Percentiles rank a stretch among this genome's conserved stretches.
Evolutionary conservation across 2,329 filamentous ascomycete species (phyloP).

Genomic region (Pseudogymnoascus sp.): DNA sequence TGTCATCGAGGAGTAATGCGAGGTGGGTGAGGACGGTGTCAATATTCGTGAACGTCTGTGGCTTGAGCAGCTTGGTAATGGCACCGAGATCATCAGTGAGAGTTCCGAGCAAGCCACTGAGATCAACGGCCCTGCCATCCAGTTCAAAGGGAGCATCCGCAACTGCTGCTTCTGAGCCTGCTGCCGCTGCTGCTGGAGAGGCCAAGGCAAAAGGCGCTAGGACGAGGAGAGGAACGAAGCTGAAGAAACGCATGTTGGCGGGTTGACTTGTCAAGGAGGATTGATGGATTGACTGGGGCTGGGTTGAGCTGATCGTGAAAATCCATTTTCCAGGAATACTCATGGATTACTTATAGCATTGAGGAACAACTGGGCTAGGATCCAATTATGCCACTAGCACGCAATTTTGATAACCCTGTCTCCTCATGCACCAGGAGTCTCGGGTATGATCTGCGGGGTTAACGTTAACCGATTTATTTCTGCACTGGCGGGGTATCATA

Average conservation of each 20-base stretch:
- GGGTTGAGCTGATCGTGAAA: slow-evolving; percentile 1
- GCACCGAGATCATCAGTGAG: neutral
- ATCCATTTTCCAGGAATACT: neutral
- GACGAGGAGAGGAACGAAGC: neutral
- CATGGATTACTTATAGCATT: neutral
- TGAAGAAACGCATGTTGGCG: slow-evolving; percentile 1
- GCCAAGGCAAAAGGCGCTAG: neutral
- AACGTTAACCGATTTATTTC: neutral
- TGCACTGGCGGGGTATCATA: neutral
- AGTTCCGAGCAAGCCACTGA: neutral
- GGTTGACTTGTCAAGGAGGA: neutral
- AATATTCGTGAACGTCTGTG: slow-evolving; percentile 10
- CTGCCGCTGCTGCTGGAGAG: neutral
- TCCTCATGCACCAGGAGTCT: neutral
- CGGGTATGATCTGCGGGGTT: slow-evolving; percentile 4
- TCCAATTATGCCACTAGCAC: neutral
- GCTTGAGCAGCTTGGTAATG: slow-evolving; percentile 8
- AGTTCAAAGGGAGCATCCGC: neutral
- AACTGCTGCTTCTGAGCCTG: neutral
- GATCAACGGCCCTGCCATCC: neutral
- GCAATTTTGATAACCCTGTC: neutral
- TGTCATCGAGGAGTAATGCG: slow-evolving; percentile 12
- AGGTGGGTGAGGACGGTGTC: slow-evolving; percentile 1
- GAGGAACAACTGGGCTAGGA: neutral
- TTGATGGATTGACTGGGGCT: neutral